Conservation (phyloP, 2,329 filamentous ascomycete species). For the Alternaria ventricosa region DNA sequence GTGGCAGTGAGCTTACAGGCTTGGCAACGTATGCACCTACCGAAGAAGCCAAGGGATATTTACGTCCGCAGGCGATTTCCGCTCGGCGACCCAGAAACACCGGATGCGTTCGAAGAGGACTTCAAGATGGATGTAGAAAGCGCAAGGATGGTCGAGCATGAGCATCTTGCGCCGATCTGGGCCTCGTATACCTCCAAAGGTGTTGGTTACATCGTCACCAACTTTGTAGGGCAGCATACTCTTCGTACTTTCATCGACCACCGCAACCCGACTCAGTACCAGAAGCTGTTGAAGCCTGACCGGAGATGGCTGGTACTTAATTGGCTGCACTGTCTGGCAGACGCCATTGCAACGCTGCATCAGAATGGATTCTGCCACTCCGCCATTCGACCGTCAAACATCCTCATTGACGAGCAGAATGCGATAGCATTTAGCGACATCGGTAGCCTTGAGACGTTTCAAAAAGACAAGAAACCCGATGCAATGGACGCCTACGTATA, state of each 20-base stretch:
- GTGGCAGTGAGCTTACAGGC: conserved; percentile 54
- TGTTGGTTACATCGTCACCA: conserved; percentile 69
- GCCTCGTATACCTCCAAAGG: conserved; percentile 72
- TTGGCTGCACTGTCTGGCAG: conserved; percentile 76
- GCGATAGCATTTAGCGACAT: conserved; percentile 72
- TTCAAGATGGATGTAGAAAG: conserved; percentile 68
- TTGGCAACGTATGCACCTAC: conserved; percentile 69
- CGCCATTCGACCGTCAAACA: conserved; percentile 73
- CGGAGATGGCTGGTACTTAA: conserved; percentile 68
- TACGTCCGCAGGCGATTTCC: conserved; percentile 66
- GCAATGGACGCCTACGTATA: conserved; percentile 77
- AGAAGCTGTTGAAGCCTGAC: conserved; percentile 66
- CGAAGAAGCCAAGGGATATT: conserved; percentile 63
- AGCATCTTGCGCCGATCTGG: conserved; percentile 74
- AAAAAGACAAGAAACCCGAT: conserved; percentile 61
- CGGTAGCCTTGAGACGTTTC: conserved; percentile 55
- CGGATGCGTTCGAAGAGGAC: conserved; percentile 48
- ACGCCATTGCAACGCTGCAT: conserved; percentile 73
- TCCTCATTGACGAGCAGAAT: conserved; percentile 70
- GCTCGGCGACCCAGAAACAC: conserved; percentile 50
- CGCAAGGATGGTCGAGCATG: conserved; percentile 66
- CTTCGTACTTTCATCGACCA: conserved; percentile 72
- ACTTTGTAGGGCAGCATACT: conserved; percentile 70
- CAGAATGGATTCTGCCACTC: conserved; percentile 68
- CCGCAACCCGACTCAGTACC: conserved; percentile 65